Conservation (phyloP, 192 early-diverging fungal genomes). For the Coemansia sp. region DNA sequence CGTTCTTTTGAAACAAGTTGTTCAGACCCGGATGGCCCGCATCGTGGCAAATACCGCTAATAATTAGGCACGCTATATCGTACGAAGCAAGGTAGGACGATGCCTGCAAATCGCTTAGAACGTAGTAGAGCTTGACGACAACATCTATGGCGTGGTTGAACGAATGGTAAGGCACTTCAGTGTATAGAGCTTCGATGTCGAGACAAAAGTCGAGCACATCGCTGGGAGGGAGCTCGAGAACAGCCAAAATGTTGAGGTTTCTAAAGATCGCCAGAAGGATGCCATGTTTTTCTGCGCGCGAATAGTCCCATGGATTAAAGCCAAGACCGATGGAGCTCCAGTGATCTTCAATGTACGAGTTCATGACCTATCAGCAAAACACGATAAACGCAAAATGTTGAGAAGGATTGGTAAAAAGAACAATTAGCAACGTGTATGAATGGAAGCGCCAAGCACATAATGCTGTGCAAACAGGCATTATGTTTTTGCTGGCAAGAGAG, state of each 20-base stretch:
- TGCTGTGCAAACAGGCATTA: background rate
- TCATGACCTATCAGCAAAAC: slow-evolving; percentile 36
- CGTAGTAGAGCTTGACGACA: slow-evolving; percentile 75
- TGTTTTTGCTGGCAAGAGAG: background rate
- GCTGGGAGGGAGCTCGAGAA: slow-evolving; percentile 59
- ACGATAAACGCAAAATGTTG: slow-evolving; percentile 6
- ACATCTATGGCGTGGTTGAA: slow-evolving; percentile 93
- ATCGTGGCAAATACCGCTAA: slow-evolving; percentile 89
- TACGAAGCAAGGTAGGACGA: slow-evolving; percentile 64
- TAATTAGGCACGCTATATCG: slow-evolving; percentile 73
- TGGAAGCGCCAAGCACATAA: background rate
- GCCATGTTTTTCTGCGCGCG: slow-evolving; percentile 77
- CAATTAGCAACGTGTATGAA: slow-evolving; percentile 3
- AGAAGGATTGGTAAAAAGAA: background rate
- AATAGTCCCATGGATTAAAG: slow-evolving; percentile 66
- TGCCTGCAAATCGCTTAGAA: slow-evolving; percentile 68
- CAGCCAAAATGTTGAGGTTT: slow-evolving; percentile 61
- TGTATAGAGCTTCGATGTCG: slow-evolving; percentile 79
- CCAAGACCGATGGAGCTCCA: slow-evolving; percentile 40
- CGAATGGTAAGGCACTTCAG: slow-evolving; percentile 87
- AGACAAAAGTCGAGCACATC: slow-evolving; percentile 82
- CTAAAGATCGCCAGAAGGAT: slow-evolving; percentile 78
- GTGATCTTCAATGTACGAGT: slow-evolving; percentile 33
- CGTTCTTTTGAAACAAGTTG: slow-evolving; percentile 89
- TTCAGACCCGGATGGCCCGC: slow-evolving; percentile 87